These are phyloP conservation scores for Coffea canephora DNA, from an alignment of 257 asterid genomes.

Conservation along the genomic window DNA sequence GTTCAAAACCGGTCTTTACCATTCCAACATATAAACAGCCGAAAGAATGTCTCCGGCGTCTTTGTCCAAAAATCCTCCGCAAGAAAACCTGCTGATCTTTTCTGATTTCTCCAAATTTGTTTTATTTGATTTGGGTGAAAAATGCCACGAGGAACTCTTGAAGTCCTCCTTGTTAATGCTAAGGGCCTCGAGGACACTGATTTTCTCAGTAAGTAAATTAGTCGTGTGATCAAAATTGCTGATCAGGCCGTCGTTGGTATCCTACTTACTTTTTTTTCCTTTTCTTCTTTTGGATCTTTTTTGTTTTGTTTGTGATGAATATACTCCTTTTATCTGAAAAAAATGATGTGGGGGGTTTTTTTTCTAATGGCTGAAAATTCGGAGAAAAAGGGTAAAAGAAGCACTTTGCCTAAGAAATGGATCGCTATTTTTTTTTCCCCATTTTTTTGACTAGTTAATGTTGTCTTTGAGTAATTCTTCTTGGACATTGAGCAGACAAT, in stretches of 20 bases:
- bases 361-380: neutral
- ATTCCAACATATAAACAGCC: constrained; percentile 3
- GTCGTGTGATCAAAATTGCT: neutral
- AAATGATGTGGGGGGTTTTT: neutral
- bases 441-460: neutral
- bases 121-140: neutral
- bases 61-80: neutral
- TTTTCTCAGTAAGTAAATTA: constrained; percentile 40
- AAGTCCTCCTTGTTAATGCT: constrained; percentile 50
- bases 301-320: neutral
- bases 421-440: neutral
- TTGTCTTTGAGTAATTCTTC: neutral
- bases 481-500: constrained; percentile 32
- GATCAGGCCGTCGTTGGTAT: neutral
- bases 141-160: constrained; percentile 54
- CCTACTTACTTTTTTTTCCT: neutral
- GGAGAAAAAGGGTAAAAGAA: neutral
- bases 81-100: constrained; percentile 3
- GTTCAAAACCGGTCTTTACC: neutral
- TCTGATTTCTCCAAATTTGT: neutral
- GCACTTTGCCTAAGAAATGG: neutral
- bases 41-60: no score
- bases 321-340: neutral
- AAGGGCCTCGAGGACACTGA: constrained; percentile 61
- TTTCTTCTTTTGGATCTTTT: neutral